Conservation (phyloP, 306 rosid genomes). For the Urtica urens region DNA sequence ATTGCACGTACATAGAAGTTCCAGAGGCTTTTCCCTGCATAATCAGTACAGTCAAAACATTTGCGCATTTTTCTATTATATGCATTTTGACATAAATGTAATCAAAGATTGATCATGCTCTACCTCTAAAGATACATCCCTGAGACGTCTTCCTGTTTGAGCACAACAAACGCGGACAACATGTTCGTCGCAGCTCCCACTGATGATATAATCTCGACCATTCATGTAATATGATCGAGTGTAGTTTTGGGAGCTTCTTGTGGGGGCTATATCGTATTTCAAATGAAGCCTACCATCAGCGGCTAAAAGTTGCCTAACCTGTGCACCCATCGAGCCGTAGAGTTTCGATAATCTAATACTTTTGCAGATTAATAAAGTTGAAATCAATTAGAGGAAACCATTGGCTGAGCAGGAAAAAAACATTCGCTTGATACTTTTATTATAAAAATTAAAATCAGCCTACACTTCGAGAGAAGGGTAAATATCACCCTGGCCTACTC, state of each 20-base stretch:
- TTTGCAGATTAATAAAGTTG: no score
- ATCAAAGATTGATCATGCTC: no score
- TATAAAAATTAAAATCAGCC: no score
- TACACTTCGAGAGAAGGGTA: no score
- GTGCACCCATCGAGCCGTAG: not conserved
- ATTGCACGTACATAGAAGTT: conserved; percentile 71
- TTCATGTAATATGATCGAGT: conserved; percentile 84
- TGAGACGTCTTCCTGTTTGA: conserved; percentile 72
- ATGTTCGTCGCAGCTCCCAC: conserved; percentile 87
- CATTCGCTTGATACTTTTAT: no score
- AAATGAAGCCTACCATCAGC: conserved; percentile 80
- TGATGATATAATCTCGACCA: conserved; percentile 72
- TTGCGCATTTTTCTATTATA: not conserved
- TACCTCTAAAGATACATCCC: conserved; percentile 77
- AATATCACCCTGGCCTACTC: no score
- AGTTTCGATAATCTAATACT: no score
- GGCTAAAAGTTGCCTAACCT: conserved; percentile 72
- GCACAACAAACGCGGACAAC: conserved; percentile 74
- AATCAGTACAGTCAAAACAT: not conserved
- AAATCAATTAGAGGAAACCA: no score
- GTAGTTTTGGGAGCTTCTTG: conserved; percentile 63
- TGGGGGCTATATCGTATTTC: conserved; percentile 58
- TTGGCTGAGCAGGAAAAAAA: no score
- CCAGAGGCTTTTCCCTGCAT: conserved; percentile 56
- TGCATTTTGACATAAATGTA: no score